Conservation (phyloP, 2,329 filamentous ascomycete species). For the Cercospora berteroae region DNA sequence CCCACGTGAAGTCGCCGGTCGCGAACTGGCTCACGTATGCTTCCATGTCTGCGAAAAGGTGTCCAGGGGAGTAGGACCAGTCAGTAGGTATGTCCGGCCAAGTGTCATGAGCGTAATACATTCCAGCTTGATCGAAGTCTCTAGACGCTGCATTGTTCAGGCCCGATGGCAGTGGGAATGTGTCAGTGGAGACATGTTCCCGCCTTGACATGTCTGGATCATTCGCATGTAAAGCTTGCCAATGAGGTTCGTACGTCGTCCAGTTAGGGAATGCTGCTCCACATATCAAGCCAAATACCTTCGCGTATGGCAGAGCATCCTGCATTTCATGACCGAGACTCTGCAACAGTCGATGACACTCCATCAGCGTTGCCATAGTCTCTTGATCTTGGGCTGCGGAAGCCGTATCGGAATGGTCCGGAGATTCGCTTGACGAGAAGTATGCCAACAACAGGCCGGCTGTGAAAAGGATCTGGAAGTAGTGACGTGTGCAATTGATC, state of each 20-base stretch:
- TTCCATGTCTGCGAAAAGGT: constrained; percentile 14
- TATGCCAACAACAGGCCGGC: constrained; percentile 38
- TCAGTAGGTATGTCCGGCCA: not conserved
- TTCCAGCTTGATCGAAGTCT: not conserved
- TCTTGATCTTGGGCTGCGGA: not conserved
- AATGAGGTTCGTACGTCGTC: not conserved
- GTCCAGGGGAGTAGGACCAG: constrained; percentile 15
- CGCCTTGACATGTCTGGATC: not conserved
- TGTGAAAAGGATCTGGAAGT: constrained; percentile 51
- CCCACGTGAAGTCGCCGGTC: constrained; percentile 11
- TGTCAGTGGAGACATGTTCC: not conserved
- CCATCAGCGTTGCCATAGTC: not conserved
- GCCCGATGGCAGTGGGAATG: not conserved
- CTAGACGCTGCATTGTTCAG: not conserved
- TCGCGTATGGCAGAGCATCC: constrained; percentile 9
- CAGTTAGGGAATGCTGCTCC: constrained; percentile 2
- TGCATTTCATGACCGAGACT: constrained; percentile 7
- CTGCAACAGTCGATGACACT: constrained; percentile 1
- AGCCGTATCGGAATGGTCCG: not conserved
- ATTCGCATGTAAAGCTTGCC: not conserved
- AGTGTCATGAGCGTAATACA: not conserved
- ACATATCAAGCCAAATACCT: constrained; percentile 11
- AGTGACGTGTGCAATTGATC: constrained; percentile 49
- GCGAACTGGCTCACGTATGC: constrained; percentile 14
- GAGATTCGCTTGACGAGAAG: not conserved